These are phyloP conservation scores for Madurella mycetomatis DNA, from an alignment of 2,329 filamentous ascomycete genomes.

Conservation along the genomic window DNA sequence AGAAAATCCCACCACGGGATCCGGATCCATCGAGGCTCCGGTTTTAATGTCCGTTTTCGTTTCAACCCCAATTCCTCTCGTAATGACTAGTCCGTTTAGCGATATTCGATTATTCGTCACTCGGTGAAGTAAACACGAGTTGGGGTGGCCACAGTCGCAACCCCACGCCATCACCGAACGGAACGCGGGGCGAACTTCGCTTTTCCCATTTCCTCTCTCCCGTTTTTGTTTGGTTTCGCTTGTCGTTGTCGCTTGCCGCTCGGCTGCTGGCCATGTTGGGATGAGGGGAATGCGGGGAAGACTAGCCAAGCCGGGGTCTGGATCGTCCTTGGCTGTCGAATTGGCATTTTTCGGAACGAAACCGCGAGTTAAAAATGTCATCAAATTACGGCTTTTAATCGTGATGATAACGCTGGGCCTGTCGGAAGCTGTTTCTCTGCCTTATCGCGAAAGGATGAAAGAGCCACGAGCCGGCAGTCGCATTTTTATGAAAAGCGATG, in stretches of 20 bases:
- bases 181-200: background rate
- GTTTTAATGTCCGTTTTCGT: constrained; percentile 3
- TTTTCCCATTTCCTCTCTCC: background rate
- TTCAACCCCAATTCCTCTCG: no score
- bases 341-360: background rate
- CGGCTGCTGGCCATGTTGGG: background rate
- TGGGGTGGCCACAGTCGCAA: constrained; percentile 4
- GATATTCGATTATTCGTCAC: background rate
- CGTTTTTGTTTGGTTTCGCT: background rate
- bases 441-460: no score
- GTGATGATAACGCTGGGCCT: background rate
- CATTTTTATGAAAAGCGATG: background rate
- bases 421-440: background rate
- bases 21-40: constrained; percentile 2
- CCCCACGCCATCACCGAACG: constrained; percentile 8
- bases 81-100: no score
- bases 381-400: background rate
- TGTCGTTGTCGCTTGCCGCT: background rate
- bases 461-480: background rate
- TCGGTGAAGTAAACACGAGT: constrained; percentile 5
- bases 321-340: constrained; percentile 8
- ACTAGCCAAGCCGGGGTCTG: background rate
- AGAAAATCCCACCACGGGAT: constrained; percentile 2
- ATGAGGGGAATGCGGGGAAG: constrained; percentile 14
- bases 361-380: background rate